Conservation (phyloP, 108 stramenopile species). For the Aurantiochytrium sp. region DNA sequence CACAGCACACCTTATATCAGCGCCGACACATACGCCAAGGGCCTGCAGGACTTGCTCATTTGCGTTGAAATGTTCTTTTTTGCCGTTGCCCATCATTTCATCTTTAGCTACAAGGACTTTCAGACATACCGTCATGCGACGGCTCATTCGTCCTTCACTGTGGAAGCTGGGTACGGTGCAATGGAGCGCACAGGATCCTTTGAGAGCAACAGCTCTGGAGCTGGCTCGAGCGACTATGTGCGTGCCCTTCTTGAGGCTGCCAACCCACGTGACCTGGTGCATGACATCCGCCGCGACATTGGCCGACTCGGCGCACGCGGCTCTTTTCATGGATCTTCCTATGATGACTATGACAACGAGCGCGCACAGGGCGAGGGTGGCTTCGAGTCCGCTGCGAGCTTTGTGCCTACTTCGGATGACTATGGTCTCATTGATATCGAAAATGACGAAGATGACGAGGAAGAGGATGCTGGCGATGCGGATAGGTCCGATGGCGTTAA, state of each 20-base stretch:
- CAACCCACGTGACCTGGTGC: not conserved
- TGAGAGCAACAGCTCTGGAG: not conserved
- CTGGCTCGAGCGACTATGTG: not conserved
- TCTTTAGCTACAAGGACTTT: constrained; percentile 84
- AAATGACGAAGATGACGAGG: not conserved
- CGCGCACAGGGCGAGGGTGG: not conserved
- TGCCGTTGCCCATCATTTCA: constrained; percentile 75
- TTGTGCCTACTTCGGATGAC: not conserved
- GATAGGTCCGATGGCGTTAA: no score
- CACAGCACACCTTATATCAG: constrained; percentile 23
- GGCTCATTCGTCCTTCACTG: not conserved
- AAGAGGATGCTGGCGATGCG: not conserved
- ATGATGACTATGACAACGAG: not conserved
- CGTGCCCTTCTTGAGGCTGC: not conserved
- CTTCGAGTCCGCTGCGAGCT: not conserved
- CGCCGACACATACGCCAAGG: constrained; percentile 72
- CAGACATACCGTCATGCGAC: not conserved
- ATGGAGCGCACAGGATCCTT: not conserved
- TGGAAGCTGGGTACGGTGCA: not conserved
- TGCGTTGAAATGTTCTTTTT: constrained; percentile 88
- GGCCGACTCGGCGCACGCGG: not conserved
- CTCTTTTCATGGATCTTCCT: not conserved
- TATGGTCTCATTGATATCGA: not conserved
- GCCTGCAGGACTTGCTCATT: constrained; percentile 80
- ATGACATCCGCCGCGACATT: not conserved